Percentiles rank a stretch among this genome's conserved stretches.
These are phyloP conservation scores for Alternaria longipes DNA, from an alignment of 2,329 filamentous ascomycete genomes.

Conservation along the genomic window DNA sequence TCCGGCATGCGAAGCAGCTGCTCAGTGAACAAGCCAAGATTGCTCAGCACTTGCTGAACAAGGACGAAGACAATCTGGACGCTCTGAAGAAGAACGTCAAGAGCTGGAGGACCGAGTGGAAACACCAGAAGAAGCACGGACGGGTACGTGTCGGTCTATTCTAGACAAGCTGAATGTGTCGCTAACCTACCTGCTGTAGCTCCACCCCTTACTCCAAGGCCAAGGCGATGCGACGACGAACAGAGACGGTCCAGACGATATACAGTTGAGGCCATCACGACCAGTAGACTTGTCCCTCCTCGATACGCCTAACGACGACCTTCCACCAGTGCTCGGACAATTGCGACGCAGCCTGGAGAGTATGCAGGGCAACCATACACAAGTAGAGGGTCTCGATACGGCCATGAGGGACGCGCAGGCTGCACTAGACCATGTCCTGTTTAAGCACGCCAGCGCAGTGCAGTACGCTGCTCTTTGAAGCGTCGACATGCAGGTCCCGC, in stretches of 20 bases:
- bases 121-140: conserved; percentile 42
- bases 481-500: conserved; percentile 41
- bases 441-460: conserved; percentile 41
- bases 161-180: conserved; percentile 9
- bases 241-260: conserved; percentile 45
- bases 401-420: conserved; percentile 41
- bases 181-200: conserved; percentile 39
- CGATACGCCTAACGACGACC: conserved; percentile 42
- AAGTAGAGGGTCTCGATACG: conserved; percentile 48
- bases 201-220: conserved; percentile 46
- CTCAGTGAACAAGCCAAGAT: conserved; percentile 66
- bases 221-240: conserved; percentile 23
- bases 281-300: conserved; percentile 31
- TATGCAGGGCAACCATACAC: conserved; percentile 51
- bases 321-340: conserved; percentile 48
- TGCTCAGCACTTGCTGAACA: conserved; percentile 56
- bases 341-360: conserved; percentile 51
- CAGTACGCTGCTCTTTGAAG: conserved; percentile 45
- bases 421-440: conserved; percentile 49
- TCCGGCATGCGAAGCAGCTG: conserved; percentile 69
- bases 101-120: conserved; percentile 44
- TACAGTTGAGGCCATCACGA: conserved; percentile 35
- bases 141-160: conserved; percentile 31
- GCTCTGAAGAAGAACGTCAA: conserved; percentile 42
- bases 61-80: conserved; percentile 40